Base-by-base conservation (phyloP, 768 basidiomycete species). In the Rhizopogon vinicolor region DNA sequence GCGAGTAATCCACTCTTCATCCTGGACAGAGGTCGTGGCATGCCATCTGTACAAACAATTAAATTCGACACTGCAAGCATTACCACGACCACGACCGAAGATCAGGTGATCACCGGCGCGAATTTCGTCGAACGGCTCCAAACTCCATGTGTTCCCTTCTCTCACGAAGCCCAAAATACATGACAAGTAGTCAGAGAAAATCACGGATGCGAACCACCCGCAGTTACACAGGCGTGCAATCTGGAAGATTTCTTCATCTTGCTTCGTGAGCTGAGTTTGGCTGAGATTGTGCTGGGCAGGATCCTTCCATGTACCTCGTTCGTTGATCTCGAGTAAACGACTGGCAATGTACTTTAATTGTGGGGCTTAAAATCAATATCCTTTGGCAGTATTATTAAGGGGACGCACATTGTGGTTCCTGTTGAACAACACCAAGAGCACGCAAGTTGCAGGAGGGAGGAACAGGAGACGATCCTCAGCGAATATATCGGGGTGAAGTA, bases 131-230 rank as follows among this genome's bases (percentile, higher is more conserved):
- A 93, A 90, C 2, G 90, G 89, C 61, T 79, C 78, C 67, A 93
- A 69, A 69, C 80, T 86, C 91, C 91, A 93, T 58, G 69, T 83
- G 54, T 73, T 89, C 0, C 91, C 91, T 52, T 85, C 72, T 53
- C 91, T 75, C 44, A 87, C 82, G 14, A 92, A 74, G 18, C 91
- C 91, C 29, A 93, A 69, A 60, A 93, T 93, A 22, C 79, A 74
- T n/a, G 85, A 85, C 68, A 93, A 86, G 70, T 93, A 93, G 63
- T 92, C 91, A 2, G 87, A 83, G 69, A 91, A 89, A n/a, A 91
- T 82, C 14, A 84, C 80, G 55, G 77, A 74, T 41, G 79, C 90
- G 56, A 91, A 92, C 90, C 90, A 91, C 9, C 80, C 83, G 58
- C 84, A 87, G 62, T 93, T 93, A 60, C 89, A 76, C 12, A 92